Percentiles rank a stretch among this genome's conserved stretches.
These are phyloP conservation scores for Bathelium albidoporum DNA, from an alignment of 495 filamentous ascomycete genomes.

Conservation along the genomic window DNA sequence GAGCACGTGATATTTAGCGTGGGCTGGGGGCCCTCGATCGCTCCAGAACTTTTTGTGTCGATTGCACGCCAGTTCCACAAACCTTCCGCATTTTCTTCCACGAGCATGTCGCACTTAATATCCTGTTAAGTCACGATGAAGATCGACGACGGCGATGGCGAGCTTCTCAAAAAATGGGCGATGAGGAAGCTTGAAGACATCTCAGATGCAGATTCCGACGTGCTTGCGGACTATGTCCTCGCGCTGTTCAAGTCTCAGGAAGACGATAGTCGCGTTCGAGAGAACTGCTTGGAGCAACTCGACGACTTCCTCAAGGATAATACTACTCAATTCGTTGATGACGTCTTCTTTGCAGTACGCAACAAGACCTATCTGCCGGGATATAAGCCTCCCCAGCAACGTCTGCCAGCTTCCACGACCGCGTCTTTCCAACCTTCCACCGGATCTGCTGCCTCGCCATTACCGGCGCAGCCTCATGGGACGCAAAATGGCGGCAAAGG, in stretches of 20 bases:
- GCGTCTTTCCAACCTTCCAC: constrained; percentile 31
- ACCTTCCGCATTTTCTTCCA: too few relatives aligned
- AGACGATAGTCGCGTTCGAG: constrained; percentile 58
- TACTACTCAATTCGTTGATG: constrained; percentile 66
- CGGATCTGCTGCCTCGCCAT: constrained; percentile 25
- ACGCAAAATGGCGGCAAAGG: constrained; percentile 23
- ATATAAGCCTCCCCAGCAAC: constrained; percentile 33
- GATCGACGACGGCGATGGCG: constrained; percentile 65
- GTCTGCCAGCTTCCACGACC: constrained; percentile 23
- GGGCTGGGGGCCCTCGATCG: too few relatives aligned
- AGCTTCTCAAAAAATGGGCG: constrained; percentile 76
- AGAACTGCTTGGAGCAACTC: constrained; percentile 65
- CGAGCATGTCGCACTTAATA: too few relatives aligned
- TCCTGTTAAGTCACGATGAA: constrained; percentile 57
- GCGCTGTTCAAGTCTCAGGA: constrained; percentile 80
- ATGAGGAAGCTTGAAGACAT: constrained; percentile 84
- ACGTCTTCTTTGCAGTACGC: constrained; percentile 65
- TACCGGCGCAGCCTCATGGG: constrained; percentile 4
- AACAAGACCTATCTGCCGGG: constrained; percentile 53
- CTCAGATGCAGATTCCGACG: constrained; percentile 89
- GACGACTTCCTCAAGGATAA: constrained; percentile 83
- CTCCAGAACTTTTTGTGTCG: too few relatives aligned
- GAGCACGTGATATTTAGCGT: too few relatives aligned
- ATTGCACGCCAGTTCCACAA: too few relatives aligned
- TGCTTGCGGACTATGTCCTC: constrained; percentile 90